A percentile compares a stretch with the other conserved stretches of the same genome.
These are phyloP conservation scores for Pulicaria dysenterica DNA, from an alignment of 129 eudicot species.

Conservation along the genomic window DNA sequence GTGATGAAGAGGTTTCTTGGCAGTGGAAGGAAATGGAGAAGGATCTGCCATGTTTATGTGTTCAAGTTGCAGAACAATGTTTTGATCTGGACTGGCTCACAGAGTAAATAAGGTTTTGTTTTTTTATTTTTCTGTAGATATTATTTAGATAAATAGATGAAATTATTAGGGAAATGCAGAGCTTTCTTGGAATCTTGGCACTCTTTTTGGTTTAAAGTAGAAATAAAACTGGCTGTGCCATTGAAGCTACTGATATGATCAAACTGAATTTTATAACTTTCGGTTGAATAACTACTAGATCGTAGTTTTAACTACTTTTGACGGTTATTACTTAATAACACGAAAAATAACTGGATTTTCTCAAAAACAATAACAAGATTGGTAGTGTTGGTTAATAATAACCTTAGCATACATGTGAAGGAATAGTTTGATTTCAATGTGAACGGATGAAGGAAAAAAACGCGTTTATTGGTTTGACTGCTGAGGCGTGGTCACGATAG, in stretches of 20 bases:
- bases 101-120: constrained; percentile 35
- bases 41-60: constrained; percentile 49
- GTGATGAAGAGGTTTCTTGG: constrained; percentile 78
- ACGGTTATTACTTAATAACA: no score
- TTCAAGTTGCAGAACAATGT: constrained; percentile 69
- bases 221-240: not conserved
- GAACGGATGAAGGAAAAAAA: constrained; percentile 8
- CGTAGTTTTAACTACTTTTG: no score
- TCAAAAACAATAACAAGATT: no score
- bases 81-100: constrained; percentile 74
- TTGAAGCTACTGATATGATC: not conserved
- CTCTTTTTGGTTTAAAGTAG: not conserved
- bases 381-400: no score
- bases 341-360: no score
- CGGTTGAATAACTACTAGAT: no score
- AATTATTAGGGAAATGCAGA: not conserved
- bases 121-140: constrained; percentile 1
- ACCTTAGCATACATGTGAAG: not conserved
- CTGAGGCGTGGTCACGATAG: constrained; percentile 20
- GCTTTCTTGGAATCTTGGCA: constrained; percentile 16
- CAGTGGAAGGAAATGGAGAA: constrained; percentile 60
- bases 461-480: constrained; percentile 26
- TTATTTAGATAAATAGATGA: constrained; percentile 15
- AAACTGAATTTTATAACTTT: no score
- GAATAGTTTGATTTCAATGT: not conserved